Base-by-base conservation (phyloP, 2,329 filamentous ascomycete species). In the Penicillium sp. region DNA sequence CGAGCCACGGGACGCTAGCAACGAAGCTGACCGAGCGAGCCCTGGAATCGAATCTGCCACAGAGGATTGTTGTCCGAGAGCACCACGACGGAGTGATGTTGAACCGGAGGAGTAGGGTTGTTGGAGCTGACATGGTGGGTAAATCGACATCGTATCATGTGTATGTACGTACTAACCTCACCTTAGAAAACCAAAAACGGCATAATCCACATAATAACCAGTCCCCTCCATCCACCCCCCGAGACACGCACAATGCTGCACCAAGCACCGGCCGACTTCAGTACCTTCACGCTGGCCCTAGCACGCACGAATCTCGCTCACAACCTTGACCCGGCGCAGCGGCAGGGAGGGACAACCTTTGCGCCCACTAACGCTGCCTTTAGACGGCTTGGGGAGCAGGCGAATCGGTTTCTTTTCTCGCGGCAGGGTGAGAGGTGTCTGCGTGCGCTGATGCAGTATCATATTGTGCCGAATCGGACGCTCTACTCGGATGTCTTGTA, bases 371-470 rank as follows among this genome's bases (percentile, higher is more conserved):
- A 96, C 75, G 72, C 70, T 4, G 90, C 89, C n/a, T 95, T 91
- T 73, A 64, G 77, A 60, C 80, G 80, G 57, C 82, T 96, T 1
- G 88, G 88, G 0, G 77, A 80, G 1, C 75, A 67, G 48, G 80
- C 84, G 60, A 94, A 91, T 63, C 86, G 83, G 21, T 96, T 95
- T 76, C 75, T 96, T 4, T 96, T 96, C 77, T 87, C 84, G 51
- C 74, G 79, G 26, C 78, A 76, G 45, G 90, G 90, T 2, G 74
- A 78, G 55, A 83, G 83, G 66, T 95, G 88, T 64, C 78, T 96
- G 17, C 81, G 79, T 57, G 87, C 87, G 0, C 72, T 95, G 40
- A 74, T 94, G 15, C 75, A 87, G 71, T 94, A 94, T 64, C 86
- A 91, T 61, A 77, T 90, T 43, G 84, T 85, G 1, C 77, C 82